Base-by-base conservation (phyloP, 345 rosid genomes). In the Crucihimalaya himalaica region DNA sequence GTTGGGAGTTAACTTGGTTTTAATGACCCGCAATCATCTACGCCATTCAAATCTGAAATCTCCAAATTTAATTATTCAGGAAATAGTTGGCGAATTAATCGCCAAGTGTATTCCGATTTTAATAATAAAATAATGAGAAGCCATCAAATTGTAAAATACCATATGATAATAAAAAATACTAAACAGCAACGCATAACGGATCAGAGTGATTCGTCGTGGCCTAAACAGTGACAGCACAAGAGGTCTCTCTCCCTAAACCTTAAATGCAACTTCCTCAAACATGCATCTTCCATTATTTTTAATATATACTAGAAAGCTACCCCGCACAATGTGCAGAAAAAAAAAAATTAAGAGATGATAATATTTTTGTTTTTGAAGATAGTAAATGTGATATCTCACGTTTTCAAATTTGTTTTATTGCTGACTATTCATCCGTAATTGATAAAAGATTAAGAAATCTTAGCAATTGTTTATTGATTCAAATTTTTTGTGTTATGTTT, bases 1-100 rank as follows among this genome's bases (percentile, higher is more conserved):
- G 79, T 75, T 75, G 79, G 69, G 40, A 3, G 74, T 68, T 75
- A 60, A 43, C 29, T 51, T 68, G 16, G 55, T 68, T 59, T 67
- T 40, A 75, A 68, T 75, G 74, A 40, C 34, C 60, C 14, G 27
- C 61, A 37, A 74, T 37, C 60, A 19, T 56, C 60, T 55, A 63
- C 50, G 19, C 50, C 59, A 55, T 65, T 47, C 50, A 64, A 23
- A 74, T 73, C 42, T 47, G 40, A 64, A 23, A 74, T 73, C 42
- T 23, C 8, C 42, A 13, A 14, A 35, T 45, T 65, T 57, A 47
- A 18, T 21, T 66, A 57, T 57, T 48, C 19, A 25, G 21, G 23
- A 25, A 35, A 57, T 59, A 47, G 66, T 66, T 74, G 78, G 78
- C 60, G 29, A 56, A 34, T n/a, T n/a, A n/a, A n/a, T 66, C 37